Base-by-base conservation (phyloP, 129 eudicot genomes). In the Flaveria ramosissima region DNA sequence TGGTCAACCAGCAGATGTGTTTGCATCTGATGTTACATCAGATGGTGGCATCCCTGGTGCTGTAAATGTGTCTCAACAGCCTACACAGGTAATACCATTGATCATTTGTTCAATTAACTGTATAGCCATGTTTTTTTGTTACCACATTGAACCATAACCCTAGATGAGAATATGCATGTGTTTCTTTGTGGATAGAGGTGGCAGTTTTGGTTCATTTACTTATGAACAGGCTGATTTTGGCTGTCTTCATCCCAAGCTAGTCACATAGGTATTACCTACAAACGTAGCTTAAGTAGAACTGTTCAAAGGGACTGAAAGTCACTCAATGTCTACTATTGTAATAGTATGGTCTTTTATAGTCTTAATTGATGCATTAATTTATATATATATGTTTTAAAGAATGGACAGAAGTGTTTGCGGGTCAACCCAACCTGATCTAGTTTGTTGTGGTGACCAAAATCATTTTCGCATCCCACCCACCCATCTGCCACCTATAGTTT, bases 1-100 rank as follows among this genome's bases (percentile, higher is more conserved):
- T 60, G 96, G 96, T 64, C 96, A 91, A 79, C 99, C 96, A 56
- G 89, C 86, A 41, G 99, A 89, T 71, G 99, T 89, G 26, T 94
- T 94, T 78, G 78, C 93, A 16, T 57, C 80, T 1, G 92, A 87
- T 39, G 30, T 64, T 50, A 64, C 87, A 21, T 63, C 86, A 56
- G 62, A 62, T 69, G 81, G 80, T 48, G 84, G 62, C 83, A 68
- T 78, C 74, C 50, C 85, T 74, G 84, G 84, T 77, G 83, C 78
- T 76, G 48, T 64, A 39, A 80, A 73, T 53, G 63, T 80, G 69
- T 80, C 57, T 14, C 69, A 24, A 65, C 79, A 69, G 32, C 84
- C 95, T 59, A 80, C 80, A 17, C 95, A 94, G 97, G 98, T 91
- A 83, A 61, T 67, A 14, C 45, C 17, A 27, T 61, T 61, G 4